A percentile compares a stretch with the other conserved stretches of the same genome.
Evolutionary conservation across 805 yeast genomes (phyloP).

Genomic region (Wickerhamiella alocasiicola): DNA sequence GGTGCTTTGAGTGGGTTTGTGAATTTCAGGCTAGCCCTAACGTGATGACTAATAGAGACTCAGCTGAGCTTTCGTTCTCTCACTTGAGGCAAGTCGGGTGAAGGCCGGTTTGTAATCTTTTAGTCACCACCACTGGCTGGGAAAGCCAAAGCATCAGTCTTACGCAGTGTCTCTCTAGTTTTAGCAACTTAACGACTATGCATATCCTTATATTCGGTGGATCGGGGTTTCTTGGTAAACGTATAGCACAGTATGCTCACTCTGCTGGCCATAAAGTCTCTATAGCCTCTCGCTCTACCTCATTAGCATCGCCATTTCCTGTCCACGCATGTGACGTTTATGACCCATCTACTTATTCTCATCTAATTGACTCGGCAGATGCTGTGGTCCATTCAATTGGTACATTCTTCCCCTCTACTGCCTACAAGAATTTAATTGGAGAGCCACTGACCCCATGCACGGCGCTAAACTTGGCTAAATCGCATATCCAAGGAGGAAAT

Average conservation of each 20-base stretch:
- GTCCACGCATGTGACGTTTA: conserved; percentile 49
- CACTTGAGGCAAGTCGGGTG: no score
- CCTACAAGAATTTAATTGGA: conserved; percentile 43
- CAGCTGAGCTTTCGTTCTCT: no score
- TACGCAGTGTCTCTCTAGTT: no score
- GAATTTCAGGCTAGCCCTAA: conserved; percentile 12
- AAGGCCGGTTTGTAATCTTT: no score
- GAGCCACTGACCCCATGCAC: conserved; percentile 13
- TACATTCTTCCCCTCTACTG: conserved; percentile 50
- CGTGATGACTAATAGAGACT: background rate
- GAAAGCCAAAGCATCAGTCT: no score
- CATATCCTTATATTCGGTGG: conserved; percentile 69
- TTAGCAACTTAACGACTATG: no score
- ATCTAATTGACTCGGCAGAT: conserved; percentile 36
- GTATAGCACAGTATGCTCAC: conserved; percentile 59
- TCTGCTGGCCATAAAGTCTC: conserved; percentile 51
- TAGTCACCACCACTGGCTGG: no score
- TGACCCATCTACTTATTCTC: conserved; percentile 44
- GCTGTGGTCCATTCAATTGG: conserved; percentile 82
- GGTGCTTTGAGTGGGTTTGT: conserved; percentile 11
- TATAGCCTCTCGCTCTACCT: conserved; percentile 37
- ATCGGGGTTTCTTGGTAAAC: conserved; percentile 56
- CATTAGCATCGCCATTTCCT: background rate
- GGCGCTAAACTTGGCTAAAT: conserved; percentile 11
- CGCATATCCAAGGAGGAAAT: conserved; percentile 38